Evolutionary conservation across 116 monocot species (phyloP).

Genomic region (Posidonia oceanica): DNA sequence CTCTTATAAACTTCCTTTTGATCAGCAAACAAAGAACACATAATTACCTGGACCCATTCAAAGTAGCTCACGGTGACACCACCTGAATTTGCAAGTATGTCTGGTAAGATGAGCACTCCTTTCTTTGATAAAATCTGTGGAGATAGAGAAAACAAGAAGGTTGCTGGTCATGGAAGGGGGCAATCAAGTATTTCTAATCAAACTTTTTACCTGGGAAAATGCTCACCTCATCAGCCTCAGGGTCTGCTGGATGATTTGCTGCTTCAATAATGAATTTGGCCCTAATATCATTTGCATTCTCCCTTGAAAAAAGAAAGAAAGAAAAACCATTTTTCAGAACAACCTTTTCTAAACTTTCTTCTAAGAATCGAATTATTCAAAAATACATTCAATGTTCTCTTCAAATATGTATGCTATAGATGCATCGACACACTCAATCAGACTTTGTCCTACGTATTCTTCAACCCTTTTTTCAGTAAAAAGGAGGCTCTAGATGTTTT

Average conservation of each 20-base stretch:
- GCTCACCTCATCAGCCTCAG: conserved; percentile 90
- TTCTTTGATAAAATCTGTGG: conserved; percentile 77
- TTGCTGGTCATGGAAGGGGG: too few species aligned
- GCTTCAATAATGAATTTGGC: conserved; percentile 93
- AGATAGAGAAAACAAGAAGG: neutral
- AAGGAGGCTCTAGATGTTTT: too few species aligned
- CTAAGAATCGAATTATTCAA: too few species aligned
- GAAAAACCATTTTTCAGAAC: neutral
- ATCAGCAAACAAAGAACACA: neutral
- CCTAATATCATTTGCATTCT: conserved; percentile 78
- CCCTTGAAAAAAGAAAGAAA: conserved; percentile 30
- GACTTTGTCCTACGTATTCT: too few species aligned
- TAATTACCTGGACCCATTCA: conserved; percentile 85
- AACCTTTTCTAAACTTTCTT: too few species aligned
- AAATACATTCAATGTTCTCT: too few species aligned
- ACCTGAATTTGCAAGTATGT: conserved; percentile 83
- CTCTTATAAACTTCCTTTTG: neutral
- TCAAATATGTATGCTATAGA: too few species aligned
- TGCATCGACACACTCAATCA: too few species aligned
- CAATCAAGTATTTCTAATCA: too few species aligned
- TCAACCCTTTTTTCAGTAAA: too few species aligned
- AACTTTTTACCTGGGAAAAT: neutral
- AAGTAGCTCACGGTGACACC: conserved; percentile 97
- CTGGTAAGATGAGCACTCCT: conserved; percentile 83
- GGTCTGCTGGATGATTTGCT: conserved; percentile 88